Base-by-base conservation (phyloP, 148 eudicot species). In the Rhododendron molle region DNA sequence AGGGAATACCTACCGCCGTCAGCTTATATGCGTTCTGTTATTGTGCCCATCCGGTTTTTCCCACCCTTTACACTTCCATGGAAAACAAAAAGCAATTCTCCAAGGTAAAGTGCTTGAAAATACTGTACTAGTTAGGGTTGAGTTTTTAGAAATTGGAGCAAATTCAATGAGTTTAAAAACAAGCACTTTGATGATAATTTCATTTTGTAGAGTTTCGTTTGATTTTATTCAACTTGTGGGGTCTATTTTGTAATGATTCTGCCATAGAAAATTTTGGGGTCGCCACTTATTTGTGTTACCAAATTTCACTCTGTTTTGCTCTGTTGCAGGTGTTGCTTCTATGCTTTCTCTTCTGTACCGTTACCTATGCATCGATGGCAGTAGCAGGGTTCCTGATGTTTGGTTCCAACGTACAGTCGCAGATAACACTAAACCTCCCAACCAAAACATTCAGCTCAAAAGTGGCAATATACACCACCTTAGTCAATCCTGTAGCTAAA, bases 1-100 rank as follows among this genome's bases (percentile, higher is more conserved):
- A 89, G 8, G 93, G 94, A 28, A 49, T 92, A 20, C 90, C 92
- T 28, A 90, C 87, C 16, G 89, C 93, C 23, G 89, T 88, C 14
- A 92, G 94, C 86, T 87, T 92, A 43, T 92, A 85, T 40, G 90
- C 88, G 0, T 91, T 92, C 54, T 91, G 94, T 78, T 92, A 90
- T 60, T 87, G 93, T 18, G 93, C 91, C 34, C 93, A 92, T 91
- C 93, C 93, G 8, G 92, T 92, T 85, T 91, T 92, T 60, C 93
- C 93, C 15, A 85, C 91, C 9, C 79, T 92, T 0, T 90, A 91
- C 84, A 86, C 87, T 74, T 91, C 94, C 30, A 91, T 92, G 92
- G 85, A 87, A 73, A 85, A 90, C 62, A 90, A 88, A 38, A 88
- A 81, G 23, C 89, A 92, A 18, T 91, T 92, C 76, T 71, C 93